Evolutionary conservation across 2,329 filamentous ascomycete species (phyloP).

Genomic region (Talaromyces sp.): DNA sequence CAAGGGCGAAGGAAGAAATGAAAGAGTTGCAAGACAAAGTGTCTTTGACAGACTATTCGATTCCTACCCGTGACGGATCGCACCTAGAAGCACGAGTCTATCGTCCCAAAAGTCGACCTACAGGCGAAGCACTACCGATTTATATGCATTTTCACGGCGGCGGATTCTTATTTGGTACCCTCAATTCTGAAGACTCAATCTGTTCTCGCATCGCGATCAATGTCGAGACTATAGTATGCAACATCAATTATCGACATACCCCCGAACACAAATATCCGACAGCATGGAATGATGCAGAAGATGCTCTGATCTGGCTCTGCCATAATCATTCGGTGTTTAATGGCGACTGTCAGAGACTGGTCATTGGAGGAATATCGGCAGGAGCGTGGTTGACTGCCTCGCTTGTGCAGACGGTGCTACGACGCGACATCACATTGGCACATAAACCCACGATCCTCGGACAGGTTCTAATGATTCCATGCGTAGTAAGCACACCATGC

Average conservation of each 20-base stretch:
- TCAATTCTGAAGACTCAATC: not conserved
- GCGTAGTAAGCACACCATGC: not conserved
- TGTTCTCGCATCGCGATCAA: not conserved
- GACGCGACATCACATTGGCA: not conserved
- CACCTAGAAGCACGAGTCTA: not conserved
- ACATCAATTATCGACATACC: constrained; percentile 2
- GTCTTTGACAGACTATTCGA: not conserved
- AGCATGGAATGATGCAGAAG: constrained; percentile 2
- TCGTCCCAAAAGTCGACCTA: not conserved
- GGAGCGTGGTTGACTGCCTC: not conserved
- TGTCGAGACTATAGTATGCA: not conserved
- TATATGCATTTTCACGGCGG: not conserved
- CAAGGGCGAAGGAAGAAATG: not conserved
- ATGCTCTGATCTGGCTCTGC: not conserved
- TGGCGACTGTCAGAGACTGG: not conserved
- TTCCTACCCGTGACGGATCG: not conserved
- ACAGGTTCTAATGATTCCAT: constrained; percentile 8
- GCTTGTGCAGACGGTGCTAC: not conserved
- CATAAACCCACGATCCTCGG: not conserved
- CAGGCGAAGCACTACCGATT: not conserved
- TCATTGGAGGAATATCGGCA: not conserved
- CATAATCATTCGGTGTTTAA: not conserved
- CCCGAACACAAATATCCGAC: not conserved
- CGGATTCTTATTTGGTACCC: not conserved
- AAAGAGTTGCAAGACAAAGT: not conserved